These are phyloP conservation scores for Rhizopogon salebrosus DNA, from an alignment of 768 basidiomycete genomes.

Conservation along the genomic window DNA sequence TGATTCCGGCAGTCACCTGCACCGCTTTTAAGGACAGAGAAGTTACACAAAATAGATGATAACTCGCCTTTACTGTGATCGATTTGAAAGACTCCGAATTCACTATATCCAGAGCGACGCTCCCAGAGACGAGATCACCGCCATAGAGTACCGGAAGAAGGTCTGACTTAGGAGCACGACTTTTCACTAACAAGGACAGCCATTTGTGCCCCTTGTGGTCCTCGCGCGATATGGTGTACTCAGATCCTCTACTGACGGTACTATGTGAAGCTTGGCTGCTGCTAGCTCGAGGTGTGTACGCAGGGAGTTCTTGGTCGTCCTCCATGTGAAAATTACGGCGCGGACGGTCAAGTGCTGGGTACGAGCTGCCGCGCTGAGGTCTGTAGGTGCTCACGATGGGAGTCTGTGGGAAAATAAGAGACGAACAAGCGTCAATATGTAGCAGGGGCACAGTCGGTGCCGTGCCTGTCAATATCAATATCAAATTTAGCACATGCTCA, in stretches of 20 bases:
- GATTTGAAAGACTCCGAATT: conserved; percentile 46
- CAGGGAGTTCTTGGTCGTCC: conserved; percentile 13
- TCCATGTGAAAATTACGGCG: background rate
- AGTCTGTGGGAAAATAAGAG: background rate
- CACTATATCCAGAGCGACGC: conserved; percentile 44
- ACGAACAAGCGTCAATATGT: no score
- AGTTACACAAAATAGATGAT: background rate
- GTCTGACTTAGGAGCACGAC: conserved; percentile 33
- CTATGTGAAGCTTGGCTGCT: conserved; percentile 1
- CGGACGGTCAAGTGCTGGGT: no score
- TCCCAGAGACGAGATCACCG: conserved; percentile 45
- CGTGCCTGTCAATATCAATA: no score
- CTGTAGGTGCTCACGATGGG: background rate
- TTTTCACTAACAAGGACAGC: conserved; percentile 42
- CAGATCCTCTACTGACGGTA: conserved; percentile 7
- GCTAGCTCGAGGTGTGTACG: conserved; percentile 9
- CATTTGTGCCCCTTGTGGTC: conserved; percentile 37
- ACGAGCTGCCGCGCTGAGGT: no score
- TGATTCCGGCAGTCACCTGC: conserved; percentile 44
- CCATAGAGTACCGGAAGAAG: conserved; percentile 43
- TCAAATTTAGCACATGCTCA: no score
- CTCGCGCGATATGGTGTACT: conserved; percentile 39
- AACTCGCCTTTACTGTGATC: conserved; percentile 33
- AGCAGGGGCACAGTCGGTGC: no score
- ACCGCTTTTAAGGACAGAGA: background rate